Conservation (phyloP, 2,329 filamentous ascomycete genomes). For the Ascochyta clinopodiicola region DNA sequence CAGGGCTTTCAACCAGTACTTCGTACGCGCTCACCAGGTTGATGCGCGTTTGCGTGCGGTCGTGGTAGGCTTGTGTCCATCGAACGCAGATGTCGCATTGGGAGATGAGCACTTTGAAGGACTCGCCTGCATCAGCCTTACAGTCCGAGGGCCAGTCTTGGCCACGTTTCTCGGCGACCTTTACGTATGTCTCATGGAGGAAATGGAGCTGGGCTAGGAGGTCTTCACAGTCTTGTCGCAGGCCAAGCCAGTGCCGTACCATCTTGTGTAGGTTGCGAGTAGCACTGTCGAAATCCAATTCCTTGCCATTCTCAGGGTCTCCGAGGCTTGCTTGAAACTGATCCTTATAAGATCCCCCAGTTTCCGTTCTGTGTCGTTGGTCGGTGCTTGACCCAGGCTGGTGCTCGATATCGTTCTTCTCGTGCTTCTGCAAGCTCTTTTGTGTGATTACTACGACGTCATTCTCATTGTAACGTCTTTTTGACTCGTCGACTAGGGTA, state of each 20-base stretch:
- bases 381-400: too few species aligned
- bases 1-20: too few species aligned
- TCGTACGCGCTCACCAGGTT: conserved; percentile 23
- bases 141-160: conserved; percentile 17
- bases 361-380: not conserved
- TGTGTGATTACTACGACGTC: too few species aligned
- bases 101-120: conserved; percentile 24
- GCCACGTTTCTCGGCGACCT: not conserved
- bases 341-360: not conserved
- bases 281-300: conserved; percentile 18
- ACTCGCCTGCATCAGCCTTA: conserved; percentile 19
- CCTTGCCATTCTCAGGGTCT: not conserved
- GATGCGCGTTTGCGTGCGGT: conserved; percentile 30
- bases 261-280: conserved; percentile 27
- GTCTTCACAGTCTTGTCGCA: conserved; percentile 29
- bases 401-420: too few species aligned
- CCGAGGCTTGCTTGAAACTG: not conserved
- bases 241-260: conserved; percentile 27
- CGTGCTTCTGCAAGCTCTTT: too few species aligned
- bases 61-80: conserved; percentile 28
- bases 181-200: conserved; percentile 19
- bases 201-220: conserved; percentile 26
- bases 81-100: conserved; percentile 27
- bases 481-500: too few species aligned
- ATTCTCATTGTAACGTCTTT: too few species aligned